Conservation (phyloP, 1,284 basidiomycete species). For the Ganoderma lucidum region DNA sequence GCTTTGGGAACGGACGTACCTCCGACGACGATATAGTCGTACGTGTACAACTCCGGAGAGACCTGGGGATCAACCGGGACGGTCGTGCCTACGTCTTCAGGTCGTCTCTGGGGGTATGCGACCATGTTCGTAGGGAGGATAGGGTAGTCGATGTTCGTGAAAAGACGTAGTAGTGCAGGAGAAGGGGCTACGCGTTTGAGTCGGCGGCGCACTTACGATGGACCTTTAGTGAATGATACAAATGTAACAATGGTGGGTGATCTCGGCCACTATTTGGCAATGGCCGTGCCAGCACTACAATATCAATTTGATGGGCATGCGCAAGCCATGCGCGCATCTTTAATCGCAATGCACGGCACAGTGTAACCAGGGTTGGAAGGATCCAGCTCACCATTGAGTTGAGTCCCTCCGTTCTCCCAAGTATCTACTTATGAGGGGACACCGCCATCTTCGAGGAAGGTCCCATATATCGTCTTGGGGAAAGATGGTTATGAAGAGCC, state of each 20-base stretch:
- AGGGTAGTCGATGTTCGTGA: neutral
- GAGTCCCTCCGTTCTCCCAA: too few species aligned
- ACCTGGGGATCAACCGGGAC: neutral
- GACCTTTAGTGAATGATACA: neutral
- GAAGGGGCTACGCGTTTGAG: neutral
- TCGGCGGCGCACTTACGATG: too few species aligned
- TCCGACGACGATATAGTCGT: slow-evolving; percentile 38
- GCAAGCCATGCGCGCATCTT: neutral
- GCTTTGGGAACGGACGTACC: slow-evolving; percentile 10
- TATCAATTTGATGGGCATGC: neutral
- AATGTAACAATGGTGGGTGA: neutral
- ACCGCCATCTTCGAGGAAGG: too few species aligned
- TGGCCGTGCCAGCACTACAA: too few species aligned
- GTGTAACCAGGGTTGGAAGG: too few species aligned
- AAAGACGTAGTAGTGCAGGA: neutral
- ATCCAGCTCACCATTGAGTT: too few species aligned
- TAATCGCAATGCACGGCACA: too few species aligned
- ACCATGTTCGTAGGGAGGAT: neutral
- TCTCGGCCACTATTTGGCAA: neutral
- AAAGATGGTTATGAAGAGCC: too few species aligned
- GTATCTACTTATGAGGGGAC: too few species aligned
- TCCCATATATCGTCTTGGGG: too few species aligned
- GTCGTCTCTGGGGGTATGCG: slow-evolving; percentile 4
- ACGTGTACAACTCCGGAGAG: slow-evolving; percentile 17
- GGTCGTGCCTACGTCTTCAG: slow-evolving; percentile 19